Percentiles rank a stretch among this genome's conserved stretches.
Conservation (phyloP, 257 asterid species). For the Craterostigma plantagineum region DNA sequence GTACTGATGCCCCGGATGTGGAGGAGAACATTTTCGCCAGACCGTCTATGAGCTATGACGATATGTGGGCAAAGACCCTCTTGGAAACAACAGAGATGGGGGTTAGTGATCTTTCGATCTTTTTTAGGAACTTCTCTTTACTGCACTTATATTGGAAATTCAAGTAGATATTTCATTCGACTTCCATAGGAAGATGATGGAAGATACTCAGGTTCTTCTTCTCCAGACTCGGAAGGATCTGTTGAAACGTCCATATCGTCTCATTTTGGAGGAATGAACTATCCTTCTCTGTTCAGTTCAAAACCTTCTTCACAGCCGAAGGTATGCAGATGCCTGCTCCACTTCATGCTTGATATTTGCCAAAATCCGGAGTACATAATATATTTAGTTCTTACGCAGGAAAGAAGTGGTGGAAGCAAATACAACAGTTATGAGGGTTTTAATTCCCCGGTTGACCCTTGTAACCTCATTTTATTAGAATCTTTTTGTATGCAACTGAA, state of each 20-base stretch:
- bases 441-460: slow-evolving; percentile 53
- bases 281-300: slow-evolving; percentile 95
- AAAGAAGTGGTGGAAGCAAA: slow-evolving; percentile 50
- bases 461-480: slow-evolving; percentile 8
- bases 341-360: too few relatives aligned
- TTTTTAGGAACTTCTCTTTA: not conserved
- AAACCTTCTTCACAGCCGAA: slow-evolving; percentile 68
- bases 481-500: slow-evolving; percentile 8
- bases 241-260: slow-evolving; percentile 97
- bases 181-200: slow-evolving; percentile 70
- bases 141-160: not conserved
- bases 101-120: slow-evolving; percentile 18
- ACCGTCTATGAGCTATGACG: slow-evolving; percentile 92
- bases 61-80: slow-evolving; percentile 99
- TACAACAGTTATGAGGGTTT: slow-evolving; percentile 41
- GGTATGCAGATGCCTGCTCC: slow-evolving; percentile 19
- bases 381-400: slow-evolving; percentile 38
- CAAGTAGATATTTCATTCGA: not conserved
- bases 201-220: slow-evolving; percentile 90
- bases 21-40: slow-evolving; percentile 85
- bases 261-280: slow-evolving; percentile 93
- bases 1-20: slow-evolving; percentile 99
- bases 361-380: too few relatives aligned
- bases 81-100: slow-evolving; percentile 76
- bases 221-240: slow-evolving; percentile 91